Evolutionary conservation across 2,329 filamentous ascomycete species (phyloP).

Genomic region (Pseudopyrenochaeta lycopersici): DNA sequence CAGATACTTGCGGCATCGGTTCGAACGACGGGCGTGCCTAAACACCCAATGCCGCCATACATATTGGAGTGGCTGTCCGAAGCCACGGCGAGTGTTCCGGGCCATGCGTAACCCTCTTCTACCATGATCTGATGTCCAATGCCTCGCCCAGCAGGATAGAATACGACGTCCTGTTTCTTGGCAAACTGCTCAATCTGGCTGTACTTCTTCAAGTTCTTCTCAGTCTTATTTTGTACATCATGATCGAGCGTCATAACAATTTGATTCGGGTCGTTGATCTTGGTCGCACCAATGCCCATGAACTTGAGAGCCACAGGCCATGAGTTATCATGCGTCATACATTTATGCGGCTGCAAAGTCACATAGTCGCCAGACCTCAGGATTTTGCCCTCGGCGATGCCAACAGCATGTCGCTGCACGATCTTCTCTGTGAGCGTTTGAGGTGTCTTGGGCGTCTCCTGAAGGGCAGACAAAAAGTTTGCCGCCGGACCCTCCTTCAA

Average conservation of each 20-base stretch:
- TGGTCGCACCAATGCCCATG: slow-evolving; percentile 81
- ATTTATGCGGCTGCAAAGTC: slow-evolving; percentile 73
- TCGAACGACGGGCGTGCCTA: slow-evolving; percentile 83
- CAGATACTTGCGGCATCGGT: slow-evolving; percentile 89
- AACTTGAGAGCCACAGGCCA: slow-evolving; percentile 81
- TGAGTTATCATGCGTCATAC: slow-evolving; percentile 89
- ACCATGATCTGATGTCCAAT: slow-evolving; percentile 95
- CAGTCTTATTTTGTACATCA: slow-evolving; percentile 84
- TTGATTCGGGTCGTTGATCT: slow-evolving; percentile 75
- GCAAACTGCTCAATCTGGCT: slow-evolving; percentile 83
- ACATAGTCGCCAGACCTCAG: slow-evolving; percentile 87
- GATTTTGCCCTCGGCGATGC: slow-evolving; percentile 75
- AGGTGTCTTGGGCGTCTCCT: slow-evolving; percentile 57
- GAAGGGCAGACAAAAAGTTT: slow-evolving; percentile 78
- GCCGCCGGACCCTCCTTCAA: slow-evolving; percentile 68
- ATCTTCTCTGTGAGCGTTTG: slow-evolving; percentile 95
- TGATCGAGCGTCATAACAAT: slow-evolving; percentile 87
- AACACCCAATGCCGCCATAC: slow-evolving; percentile 80
- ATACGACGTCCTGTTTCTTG: slow-evolving; percentile 76
- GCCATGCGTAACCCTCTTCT: slow-evolving; percentile 86
- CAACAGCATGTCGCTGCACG: slow-evolving; percentile 82
- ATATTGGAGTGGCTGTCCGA: slow-evolving; percentile 81
- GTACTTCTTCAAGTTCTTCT: slow-evolving; percentile 85
- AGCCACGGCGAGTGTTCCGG: slow-evolving; percentile 82
- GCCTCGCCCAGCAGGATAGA: slow-evolving; percentile 78